Evolutionary conservation across 2,329 filamentous ascomycete species (phyloP), one percentile per base, ranked within the genome.

Genomic region (Cladosporium sp.): DNA sequence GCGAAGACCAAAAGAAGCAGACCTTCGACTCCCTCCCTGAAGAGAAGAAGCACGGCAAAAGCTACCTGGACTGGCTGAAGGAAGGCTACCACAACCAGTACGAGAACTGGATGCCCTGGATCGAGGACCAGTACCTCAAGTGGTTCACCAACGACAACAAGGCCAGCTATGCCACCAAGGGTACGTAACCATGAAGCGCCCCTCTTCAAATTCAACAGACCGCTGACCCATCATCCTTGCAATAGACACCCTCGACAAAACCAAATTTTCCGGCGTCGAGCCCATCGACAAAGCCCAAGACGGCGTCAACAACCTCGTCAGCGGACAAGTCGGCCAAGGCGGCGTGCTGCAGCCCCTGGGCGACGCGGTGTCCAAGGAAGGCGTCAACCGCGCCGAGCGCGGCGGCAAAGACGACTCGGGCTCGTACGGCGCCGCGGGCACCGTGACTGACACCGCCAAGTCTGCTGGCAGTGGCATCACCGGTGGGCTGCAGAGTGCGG

Each of bases 91-190:
- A 86, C 70, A 69, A 78, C 49, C 82, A 88, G 66, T 88, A 88
- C 68, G 84, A 88, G 63, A 76, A 70, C 60, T 89, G 85, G 85
- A 78, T 87, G 64, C 85, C 85, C 1, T 88, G 85, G 85, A 72
- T 88, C 50, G 85, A 89, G 67, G 85, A 89, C 65, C 67, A 81
- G 52, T 87, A 86, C 65, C 76, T 89, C 22, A 74, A 76, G 46
- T 88, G 80, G 75, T 88, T 88, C 67, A 86, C 83, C 60, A 84
- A 83, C 55, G 84, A 88, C 63, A 89, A 89, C 75, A 88, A 89
- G 69, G 79, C 83, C 4, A 84, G 79, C 63, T 88, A 88, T 61
- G 73, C 80, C 5, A 77, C 84, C 1, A 87, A 84, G 68, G 77
- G 85, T 86, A 66, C 29, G 71, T 66, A n/a, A n/a, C n/a, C n/a